A percentile compares a stretch with the other conserved stretches of the same genome.
Evolutionary conservation across 768 basidiomycete genomes (phyloP).

Genomic region (Obba rivulosa): DNA sequence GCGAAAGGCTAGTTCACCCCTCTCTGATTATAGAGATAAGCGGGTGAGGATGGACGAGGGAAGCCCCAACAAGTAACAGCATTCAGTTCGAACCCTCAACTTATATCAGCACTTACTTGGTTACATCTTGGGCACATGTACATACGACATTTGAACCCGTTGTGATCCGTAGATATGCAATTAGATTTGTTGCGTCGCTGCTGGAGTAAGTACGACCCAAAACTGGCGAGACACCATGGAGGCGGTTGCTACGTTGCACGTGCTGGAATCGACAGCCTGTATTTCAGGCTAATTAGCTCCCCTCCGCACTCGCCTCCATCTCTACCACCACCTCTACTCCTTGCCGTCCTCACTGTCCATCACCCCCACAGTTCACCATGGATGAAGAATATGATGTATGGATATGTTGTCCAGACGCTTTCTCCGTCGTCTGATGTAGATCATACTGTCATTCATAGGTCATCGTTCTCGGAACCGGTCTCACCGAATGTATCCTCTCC

Average conservation of each 20-base stretch:
- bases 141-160: too few species aligned
- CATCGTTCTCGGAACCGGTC: conserved; percentile 90
- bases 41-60: too few species aligned
- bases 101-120: too few species aligned
- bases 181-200: too few species aligned
- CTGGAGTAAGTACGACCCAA: too few species aligned
- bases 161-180: too few species aligned
- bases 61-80: too few species aligned
- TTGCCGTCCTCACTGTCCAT: conserved; percentile 1
- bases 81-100: too few species aligned
- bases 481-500: conserved; percentile 98
- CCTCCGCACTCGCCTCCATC: conserved; percentile 5
- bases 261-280: conserved; percentile 15
- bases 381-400: conserved; percentile 98
- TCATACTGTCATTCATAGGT: conserved; percentile 42
- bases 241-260: conserved; percentile 8
- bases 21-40: too few species aligned
- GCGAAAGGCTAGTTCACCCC: too few species aligned
- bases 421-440: background rate
- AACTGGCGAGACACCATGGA: background rate
- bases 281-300: conserved; percentile 9
- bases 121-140: too few species aligned
- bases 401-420: background rate
- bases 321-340: conserved; percentile 7
- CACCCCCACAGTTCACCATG: conserved; percentile 45